Percentiles rank a stretch among this genome's conserved stretches.
Evolutionary conservation across 1,284 basidiomycete genomes (phyloP).

Genomic region (Moesziomyces sp.): DNA sequence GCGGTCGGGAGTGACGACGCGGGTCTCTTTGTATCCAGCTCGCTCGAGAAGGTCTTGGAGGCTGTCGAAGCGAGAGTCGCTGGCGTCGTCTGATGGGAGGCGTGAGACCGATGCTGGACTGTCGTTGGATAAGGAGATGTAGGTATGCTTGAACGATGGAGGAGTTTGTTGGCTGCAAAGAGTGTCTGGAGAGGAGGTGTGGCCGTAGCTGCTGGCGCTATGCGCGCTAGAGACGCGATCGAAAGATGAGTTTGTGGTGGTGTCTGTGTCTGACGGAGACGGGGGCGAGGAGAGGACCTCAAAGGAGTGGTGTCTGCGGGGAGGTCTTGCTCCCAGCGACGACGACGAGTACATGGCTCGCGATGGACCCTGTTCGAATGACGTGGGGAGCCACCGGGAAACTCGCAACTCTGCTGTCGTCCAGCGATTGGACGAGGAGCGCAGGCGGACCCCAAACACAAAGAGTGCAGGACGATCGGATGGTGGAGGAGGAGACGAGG

Average conservation of each 20-base stretch:
- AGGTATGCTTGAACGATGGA: background rate
- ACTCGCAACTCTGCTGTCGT: constrained; percentile 1
- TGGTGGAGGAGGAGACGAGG: constrained; percentile 9
- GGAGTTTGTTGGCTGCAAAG: background rate
- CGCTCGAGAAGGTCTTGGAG: constrained; percentile 62
- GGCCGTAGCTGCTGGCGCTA: constrained; percentile 13
- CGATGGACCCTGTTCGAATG: constrained; percentile 3
- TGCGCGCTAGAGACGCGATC: constrained; percentile 13
- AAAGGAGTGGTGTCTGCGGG: constrained; percentile 7
- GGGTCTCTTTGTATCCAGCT: constrained; percentile 66
- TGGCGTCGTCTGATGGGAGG: background rate
- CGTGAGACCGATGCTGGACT: background rate
- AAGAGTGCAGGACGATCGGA: background rate
- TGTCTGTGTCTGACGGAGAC: constrained; percentile 12
- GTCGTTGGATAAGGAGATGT: background rate
- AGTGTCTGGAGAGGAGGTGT: constrained; percentile 3
- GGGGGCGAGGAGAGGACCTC: constrained; percentile 9
- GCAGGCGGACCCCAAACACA: constrained; percentile 1
- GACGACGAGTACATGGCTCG: constrained; percentile 8
- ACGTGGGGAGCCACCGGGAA: too few species aligned
- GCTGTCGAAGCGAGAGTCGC: constrained; percentile 54
- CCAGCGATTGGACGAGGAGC: constrained; percentile 4
- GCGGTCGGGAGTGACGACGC: constrained; percentile 58
- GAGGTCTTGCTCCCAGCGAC: constrained; percentile 11
- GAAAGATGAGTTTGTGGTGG: constrained; percentile 4